Evolutionary conservation across 2,329 filamentous ascomycete genomes (phyloP).

Genomic region (Chaetomiaceae sp.): DNA sequence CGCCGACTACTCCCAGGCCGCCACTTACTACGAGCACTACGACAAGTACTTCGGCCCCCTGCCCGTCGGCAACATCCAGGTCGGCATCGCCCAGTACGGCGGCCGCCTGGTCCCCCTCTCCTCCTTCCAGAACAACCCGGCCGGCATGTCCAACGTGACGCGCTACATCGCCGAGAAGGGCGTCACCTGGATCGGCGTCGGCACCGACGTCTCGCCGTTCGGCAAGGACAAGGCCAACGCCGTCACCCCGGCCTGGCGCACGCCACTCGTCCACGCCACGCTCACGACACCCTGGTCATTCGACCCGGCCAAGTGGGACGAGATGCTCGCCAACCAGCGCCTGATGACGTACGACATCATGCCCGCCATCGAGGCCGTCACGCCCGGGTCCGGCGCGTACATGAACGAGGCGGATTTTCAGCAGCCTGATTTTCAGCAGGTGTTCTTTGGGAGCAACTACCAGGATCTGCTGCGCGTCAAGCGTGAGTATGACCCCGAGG

Average conservation of each 20-base stretch:
- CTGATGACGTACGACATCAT: constrained; percentile 32
- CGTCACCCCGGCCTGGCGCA: constrained; percentile 38
- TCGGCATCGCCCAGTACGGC: constrained; percentile 44
- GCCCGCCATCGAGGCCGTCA: constrained; percentile 34
- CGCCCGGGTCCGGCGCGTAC: constrained; percentile 42
- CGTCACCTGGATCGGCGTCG: constrained; percentile 33
- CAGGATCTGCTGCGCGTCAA: constrained; percentile 41
- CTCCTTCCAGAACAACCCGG: constrained; percentile 27
- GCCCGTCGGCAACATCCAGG: constrained; percentile 44
- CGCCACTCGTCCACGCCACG: constrained; percentile 32
- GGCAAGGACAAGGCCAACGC: constrained; percentile 29
- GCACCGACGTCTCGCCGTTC: constrained; percentile 31
- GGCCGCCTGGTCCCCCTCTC: constrained; percentile 40
- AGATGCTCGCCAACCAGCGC: constrained; percentile 28
- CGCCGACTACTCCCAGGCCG: constrained; percentile 17
- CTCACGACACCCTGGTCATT: constrained; percentile 33
- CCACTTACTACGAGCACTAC: constrained; percentile 41
- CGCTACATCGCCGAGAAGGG: constrained; percentile 33
- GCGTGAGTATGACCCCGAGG: constrained; percentile 44
- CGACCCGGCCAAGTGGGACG: constrained; percentile 31
- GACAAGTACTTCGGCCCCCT: constrained; percentile 39
- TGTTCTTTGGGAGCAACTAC: constrained; percentile 47
- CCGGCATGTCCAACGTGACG: constrained; percentile 21
- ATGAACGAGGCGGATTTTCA: constrained; percentile 50
- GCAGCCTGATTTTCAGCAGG: constrained; percentile 39